Base-by-base conservation (phyloP, 345 rosid species). In the Mangifera indica region DNA sequence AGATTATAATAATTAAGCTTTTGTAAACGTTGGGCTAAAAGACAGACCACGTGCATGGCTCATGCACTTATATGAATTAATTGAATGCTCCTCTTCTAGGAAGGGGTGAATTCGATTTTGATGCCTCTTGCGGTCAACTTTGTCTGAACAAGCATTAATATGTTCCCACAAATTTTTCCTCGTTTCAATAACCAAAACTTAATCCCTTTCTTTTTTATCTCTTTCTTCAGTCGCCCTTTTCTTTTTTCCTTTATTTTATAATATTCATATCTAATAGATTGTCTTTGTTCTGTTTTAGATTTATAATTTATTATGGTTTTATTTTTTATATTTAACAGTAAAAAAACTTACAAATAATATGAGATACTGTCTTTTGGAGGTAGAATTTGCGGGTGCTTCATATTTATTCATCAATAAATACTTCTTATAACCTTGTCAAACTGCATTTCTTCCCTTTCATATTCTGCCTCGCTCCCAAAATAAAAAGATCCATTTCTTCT, bases 321-420 rank as follows among this genome's bases (percentile, higher is more conserved):
- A 1, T 29, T 1, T 1, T 29, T 1, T 29, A 29, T 29, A 29
- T 29, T 3, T 29, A 29, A 29, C 32, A 29, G n/a, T n/a, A n/a
- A n/a, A n/a, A n/a, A n/a, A n/a, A n/a, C n/a, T n/a, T n/a, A n/a
- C n/a, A n/a, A n/a, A n/a, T n/a, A n/a, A n/a, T n/a, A n/a, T n/a
- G n/a, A n/a, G n/a, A n/a, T n/a, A n/a, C n/a, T n/a, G n/a, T n/a
- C n/a, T n/a, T n/a, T n/a, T n/a, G n/a, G n/a, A n/a, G n/a, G n/a
- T n/a, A n/a, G n/a, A n/a, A n/a, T n/a, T n/a, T n/a, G n/a, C n/a
- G 32, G 32, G 32, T 29, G 32, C 3, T 29, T 1, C 3, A 3
- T 29, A 3, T 67, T 64, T 49, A 26, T 61, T 68, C 77, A 40
- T 78, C 79, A 72, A 80, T 81, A 89, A 76, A 82, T 82, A 79